Evolutionary conservation across 1,284 basidiomycete species (phyloP), one percentile per base, ranked within the genome.

Genomic region (Ceratobasidium sp.): DNA sequence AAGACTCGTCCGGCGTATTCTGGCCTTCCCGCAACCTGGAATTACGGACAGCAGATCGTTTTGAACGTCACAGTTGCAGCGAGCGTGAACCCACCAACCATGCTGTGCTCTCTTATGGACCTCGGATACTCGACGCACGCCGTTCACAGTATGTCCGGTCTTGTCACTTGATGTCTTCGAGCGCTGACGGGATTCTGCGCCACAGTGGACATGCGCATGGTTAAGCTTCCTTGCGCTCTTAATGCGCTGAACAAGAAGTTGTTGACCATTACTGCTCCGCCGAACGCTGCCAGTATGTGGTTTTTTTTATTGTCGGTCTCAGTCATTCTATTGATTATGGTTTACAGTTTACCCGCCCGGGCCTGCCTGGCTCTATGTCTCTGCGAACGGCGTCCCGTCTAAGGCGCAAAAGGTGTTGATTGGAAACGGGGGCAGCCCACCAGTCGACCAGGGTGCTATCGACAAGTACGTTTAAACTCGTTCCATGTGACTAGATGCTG

Each of bases 261-360:
- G 8, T 44, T 44, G 44, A 44, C 44, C 44, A 80, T 91, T 17
- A 85, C 82, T 0, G 90, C 88, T 0, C 94, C 93, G 1, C 90
- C 91, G 7, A 71, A 71, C 44, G 69, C 56, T 43, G 34, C 51
- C 13, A 37, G 68, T 54, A 17, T 17, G 54, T 56, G 13, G 7
- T 44, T 57, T 43, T 37, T 40, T 17, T 44, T 44, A 44, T 44
- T 29, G 25, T 29, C 25, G 25, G 25, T 29, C 25, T 29, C 25
- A 29, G 25, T 29, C 25, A 29, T 29, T 29, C 25, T 29, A 29
- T 29, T 29, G 25, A 29, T 29, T 29, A 29, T 29, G 25, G 25
- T 29, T 29, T 29, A 29, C 25, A 29, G 25, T 29, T 29, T 29
- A 29, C 25, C 25, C 25, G 25, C 25, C 25, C 25, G 25, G 25